Evolutionary conservation across 2,329 filamentous ascomycete species (phyloP).

Genomic region (Fusarium sublunatum): DNA sequence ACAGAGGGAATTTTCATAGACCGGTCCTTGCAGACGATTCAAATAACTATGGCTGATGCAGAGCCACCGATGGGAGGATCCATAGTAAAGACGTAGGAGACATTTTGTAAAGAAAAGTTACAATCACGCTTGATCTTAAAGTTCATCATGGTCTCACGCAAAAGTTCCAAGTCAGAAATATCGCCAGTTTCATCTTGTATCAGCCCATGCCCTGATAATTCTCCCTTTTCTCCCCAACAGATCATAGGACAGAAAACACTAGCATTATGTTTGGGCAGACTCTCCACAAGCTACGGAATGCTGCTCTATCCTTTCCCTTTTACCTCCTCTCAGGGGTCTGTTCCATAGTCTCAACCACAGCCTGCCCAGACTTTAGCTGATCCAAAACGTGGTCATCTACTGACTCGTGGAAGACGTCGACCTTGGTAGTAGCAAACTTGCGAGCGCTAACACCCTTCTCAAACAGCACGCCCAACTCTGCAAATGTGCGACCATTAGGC

Average conservation of each 20-base stretch:
- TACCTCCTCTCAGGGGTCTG: conserved; percentile 12
- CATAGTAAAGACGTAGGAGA: no score
- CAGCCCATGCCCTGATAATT: no score
- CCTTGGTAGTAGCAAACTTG: conserved; percentile 73
- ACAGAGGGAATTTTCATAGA: background rate
- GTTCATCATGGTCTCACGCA: no score
- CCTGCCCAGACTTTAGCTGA: conserved; percentile 54
- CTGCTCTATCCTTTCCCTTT: background rate
- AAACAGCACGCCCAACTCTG: conserved; percentile 87
- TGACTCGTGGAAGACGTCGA: conserved; percentile 66
- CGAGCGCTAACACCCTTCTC: conserved; percentile 77
- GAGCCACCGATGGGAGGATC: no score
- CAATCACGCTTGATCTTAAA: no score
- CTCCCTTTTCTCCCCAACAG: no score
- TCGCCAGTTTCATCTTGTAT: no score
- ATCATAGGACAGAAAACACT: no score
- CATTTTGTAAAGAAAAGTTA: no score
- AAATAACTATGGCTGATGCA: background rate
- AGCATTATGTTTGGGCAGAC: no score
- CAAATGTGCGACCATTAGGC: conserved; percentile 82
- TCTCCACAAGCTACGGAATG: no score
- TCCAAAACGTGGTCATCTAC: conserved; percentile 61
- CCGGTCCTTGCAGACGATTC: background rate
- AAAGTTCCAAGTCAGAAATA: no score
- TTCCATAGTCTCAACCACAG: conserved; percentile 23